phyloP scores from a whole-genome alignment of 176 grass and related monocot species.

The Phragmites australis region DNA sequence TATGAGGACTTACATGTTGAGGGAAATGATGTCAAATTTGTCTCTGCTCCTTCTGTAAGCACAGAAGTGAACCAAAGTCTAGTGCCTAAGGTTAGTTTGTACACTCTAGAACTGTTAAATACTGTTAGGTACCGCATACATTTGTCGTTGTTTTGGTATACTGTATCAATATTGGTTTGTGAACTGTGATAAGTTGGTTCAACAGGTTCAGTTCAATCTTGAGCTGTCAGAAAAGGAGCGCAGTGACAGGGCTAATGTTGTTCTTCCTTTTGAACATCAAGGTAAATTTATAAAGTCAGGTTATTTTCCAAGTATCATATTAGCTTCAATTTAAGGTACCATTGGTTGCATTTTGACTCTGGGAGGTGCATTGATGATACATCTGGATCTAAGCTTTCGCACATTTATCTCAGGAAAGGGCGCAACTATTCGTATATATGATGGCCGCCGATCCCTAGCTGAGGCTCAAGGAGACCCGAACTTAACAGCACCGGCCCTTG shows the following conservation, averaged over 20 bases:
- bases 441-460: slow-evolving; percentile 62
- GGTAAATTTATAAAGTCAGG: slow-evolving; percentile 34
- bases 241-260: slow-evolving; percentile 74
- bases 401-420: slow-evolving; percentile 61
- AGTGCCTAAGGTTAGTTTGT: slow-evolving; percentile 73
- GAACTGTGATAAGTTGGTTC: slow-evolving; percentile 36
- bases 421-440: slow-evolving; percentile 72
- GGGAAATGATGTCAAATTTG: slow-evolving; percentile 65
- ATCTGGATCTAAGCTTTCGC: slow-evolving; percentile 16
- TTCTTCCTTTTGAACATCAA: slow-evolving; percentile 99
- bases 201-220: slow-evolving; percentile 93
- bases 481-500: slow-evolving; percentile 21
- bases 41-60: slow-evolving; percentile 49
- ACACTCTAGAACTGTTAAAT: slow-evolving; percentile 10
- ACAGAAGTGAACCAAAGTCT: slow-evolving; percentile 66
- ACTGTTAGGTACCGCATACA: background rate
- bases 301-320: background rate
- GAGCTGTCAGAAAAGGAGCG: slow-evolving; percentile 87
- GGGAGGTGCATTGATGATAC: slow-evolving; percentile 7
- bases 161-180: background rate
- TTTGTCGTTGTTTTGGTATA: background rate
- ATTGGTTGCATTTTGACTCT: slow-evolving; percentile 9
- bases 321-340: slow-evolving; percentile 1
- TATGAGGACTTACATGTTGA: slow-evolving; percentile 66
- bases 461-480: slow-evolving; percentile 41